A percentile compares a stretch with the other conserved stretches of the same genome.
Conservation (phyloP, 805 yeast genomes). For the Yamadazyma laniorum region DNA sequence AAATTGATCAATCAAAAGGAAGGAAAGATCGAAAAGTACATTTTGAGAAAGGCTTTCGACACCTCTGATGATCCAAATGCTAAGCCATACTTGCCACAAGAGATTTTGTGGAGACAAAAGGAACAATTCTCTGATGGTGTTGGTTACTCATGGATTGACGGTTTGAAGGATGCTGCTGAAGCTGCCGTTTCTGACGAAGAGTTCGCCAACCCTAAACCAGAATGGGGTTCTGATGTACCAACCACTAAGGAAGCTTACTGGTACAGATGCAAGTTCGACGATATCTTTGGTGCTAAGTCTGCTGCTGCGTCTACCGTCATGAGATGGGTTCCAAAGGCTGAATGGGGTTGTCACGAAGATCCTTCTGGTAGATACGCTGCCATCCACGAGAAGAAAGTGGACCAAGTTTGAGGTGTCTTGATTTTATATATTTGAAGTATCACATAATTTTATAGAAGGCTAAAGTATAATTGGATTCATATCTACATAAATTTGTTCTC, state of each 20-base stretch:
- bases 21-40: constrained; percentile 90
- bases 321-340: constrained; percentile 99
- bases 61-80: constrained; percentile 75
- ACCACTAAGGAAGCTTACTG: constrained; percentile 98
- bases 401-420: constrained; percentile 6
- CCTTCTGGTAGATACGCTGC: constrained; percentile 97
- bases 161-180: constrained; percentile 94
- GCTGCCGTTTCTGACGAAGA: constrained; percentile 83
- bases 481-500: constrained; percentile 12
- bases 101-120: constrained; percentile 98
- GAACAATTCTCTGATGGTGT: constrained; percentile 99
- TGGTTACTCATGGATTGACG: constrained; percentile 99
- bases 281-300: constrained; percentile 73
- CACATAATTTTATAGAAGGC: background rate
- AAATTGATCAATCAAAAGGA: constrained; percentile 72
- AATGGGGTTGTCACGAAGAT: constrained; percentile 99
- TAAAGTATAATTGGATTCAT: background rate
- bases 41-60: constrained; percentile 96
- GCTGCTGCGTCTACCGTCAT: constrained; percentile 88
- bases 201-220: constrained; percentile 84
- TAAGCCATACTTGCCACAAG: constrained; percentile 90
- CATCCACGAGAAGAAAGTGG: constrained; percentile 67
- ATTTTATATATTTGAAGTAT: background rate
- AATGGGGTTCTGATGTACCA: constrained; percentile 96
- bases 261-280: constrained; percentile 97